These are phyloP conservation scores for Pyrenochaeta sp. DNA, from an alignment of 2,329 filamentous ascomycete genomes.

Conservation along the genomic window DNA sequence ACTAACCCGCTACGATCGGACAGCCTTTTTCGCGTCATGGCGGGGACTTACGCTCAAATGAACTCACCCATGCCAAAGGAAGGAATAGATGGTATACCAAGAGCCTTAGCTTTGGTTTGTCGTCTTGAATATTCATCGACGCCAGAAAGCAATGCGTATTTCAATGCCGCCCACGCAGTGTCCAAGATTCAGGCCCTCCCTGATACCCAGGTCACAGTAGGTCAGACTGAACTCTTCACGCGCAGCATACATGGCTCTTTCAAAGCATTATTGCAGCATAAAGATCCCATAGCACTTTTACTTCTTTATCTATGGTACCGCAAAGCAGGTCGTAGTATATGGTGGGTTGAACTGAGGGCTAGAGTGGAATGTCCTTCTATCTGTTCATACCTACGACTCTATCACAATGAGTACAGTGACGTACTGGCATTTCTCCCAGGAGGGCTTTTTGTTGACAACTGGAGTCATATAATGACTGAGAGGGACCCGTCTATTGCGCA, in stretches of 20 bases:
- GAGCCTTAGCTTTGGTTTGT: not conserved
- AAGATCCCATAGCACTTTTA: slow-evolving; percentile 2
- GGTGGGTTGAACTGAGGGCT: slow-evolving; percentile 2
- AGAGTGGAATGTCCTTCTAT: slow-evolving; percentile 2
- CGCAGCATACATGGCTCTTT: slow-evolving; percentile 3
- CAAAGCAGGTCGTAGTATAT: not conserved
- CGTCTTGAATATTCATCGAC: not conserved
- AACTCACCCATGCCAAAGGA: not conserved
- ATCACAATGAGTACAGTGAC: not conserved
- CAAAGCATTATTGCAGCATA: not conserved
- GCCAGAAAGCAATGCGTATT: not conserved
- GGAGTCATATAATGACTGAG: not conserved
- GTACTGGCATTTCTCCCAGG: not conserved
- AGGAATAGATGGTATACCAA: slow-evolving; percentile 1
- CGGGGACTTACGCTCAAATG: slow-evolving; percentile 1
- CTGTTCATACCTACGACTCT: not conserved
- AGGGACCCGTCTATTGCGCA: not conserved
- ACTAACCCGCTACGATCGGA: not conserved
- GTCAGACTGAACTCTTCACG: not conserved
- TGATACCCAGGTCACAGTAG: not conserved
- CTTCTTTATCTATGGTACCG: slow-evolving; percentile 1
- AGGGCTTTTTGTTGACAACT: not conserved
- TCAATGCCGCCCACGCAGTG: slow-evolving; percentile 1
- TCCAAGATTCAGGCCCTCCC: not conserved
- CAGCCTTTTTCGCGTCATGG: slow-evolving; percentile 1